A percentile compares a stretch with the other conserved stretches of the same genome.
These are phyloP conservation scores for Starmerella roubikii DNA, from an alignment of 805 yeast species.

Conservation along the genomic window DNA sequence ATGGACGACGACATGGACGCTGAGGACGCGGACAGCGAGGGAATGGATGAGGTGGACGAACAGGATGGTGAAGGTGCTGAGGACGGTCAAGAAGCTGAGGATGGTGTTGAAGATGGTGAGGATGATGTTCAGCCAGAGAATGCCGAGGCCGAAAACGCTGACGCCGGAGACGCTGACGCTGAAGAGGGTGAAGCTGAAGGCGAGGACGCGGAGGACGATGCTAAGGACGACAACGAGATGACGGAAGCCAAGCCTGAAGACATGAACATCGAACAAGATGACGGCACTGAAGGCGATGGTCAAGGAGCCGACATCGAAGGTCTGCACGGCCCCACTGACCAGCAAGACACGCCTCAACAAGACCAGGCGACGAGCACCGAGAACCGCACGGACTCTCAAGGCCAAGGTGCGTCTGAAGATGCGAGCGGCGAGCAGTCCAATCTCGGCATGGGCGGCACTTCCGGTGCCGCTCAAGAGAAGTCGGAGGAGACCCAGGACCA, in stretches of 20 bases:
- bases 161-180: conserved; percentile 17
- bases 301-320: conserved; percentile 31
- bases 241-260: conserved; percentile 15
- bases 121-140: conserved; percentile 20
- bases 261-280: conserved; percentile 25
- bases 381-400: conserved; percentile 33
- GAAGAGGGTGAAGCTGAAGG: conserved; percentile 21
- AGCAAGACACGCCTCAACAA: conserved; percentile 32
- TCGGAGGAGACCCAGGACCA: conserved; percentile 35
- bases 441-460: conserved; percentile 40
- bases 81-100: conserved; percentile 17
- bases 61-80: conserved; percentile 24
- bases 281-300: conserved; percentile 23
- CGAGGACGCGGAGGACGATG: conserved; percentile 22
- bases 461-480: conserved; percentile 44
- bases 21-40: too few relatives aligned
- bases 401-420: conserved; percentile 47
- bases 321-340: conserved; percentile 63
- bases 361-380: conserved; percentile 20
- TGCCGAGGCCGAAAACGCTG: conserved; percentile 23
- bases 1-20: conserved; percentile 24
- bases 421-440: conserved; percentile 24
- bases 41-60: conserved; percentile 26
- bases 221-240: conserved; percentile 19
- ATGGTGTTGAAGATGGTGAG: conserved; percentile 21